A percentile compares a stretch with the other conserved stretches of the same genome.
Evolutionary conservation across 2,329 filamentous ascomycete species (phyloP).

Genomic region (Xylariaceae sp.): DNA sequence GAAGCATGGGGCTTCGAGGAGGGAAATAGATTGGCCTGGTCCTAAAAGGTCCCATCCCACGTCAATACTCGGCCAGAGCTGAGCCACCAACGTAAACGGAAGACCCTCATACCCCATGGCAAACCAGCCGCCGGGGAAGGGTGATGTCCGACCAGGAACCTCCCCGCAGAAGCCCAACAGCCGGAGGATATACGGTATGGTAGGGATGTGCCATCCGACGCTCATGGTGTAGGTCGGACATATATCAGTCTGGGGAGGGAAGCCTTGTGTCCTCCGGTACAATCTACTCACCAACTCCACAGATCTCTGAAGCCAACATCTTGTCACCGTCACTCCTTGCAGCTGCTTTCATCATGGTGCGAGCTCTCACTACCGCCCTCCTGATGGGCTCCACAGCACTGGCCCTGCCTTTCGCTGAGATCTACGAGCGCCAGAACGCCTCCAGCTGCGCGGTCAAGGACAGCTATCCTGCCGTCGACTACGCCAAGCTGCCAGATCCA

Average conservation of each 20-base stretch:
- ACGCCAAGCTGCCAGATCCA: constrained; percentile 41
- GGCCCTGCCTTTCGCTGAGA: constrained; percentile 25
- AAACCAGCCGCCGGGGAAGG: too few relatives aligned
- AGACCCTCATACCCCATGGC: too few relatives aligned
- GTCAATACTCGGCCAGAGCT: constrained; percentile 11
- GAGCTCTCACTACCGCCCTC: constrained; percentile 20
- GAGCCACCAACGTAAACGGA: neutral
- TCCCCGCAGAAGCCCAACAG: too few relatives aligned
- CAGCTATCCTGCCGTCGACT: constrained; percentile 32
- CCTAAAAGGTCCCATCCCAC: constrained; percentile 4
- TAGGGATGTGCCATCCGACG: constrained; percentile 10
- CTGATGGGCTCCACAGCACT: constrained; percentile 30
- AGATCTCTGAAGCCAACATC: neutral
- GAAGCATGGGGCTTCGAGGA: neutral
- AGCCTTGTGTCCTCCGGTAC: constrained; percentile 2
- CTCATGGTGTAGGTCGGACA: constrained; percentile 3
- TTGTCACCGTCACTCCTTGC: too few relatives aligned
- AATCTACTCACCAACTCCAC: constrained; percentile 2
- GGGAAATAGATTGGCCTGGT: constrained; percentile 7
- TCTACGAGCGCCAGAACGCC: constrained; percentile 33
- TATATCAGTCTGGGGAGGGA: constrained; percentile 6
- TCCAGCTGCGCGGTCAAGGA: constrained; percentile 29
- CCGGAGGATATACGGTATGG: neutral
- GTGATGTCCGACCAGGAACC: too few relatives aligned
- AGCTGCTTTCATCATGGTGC: constrained; percentile 19